Percentiles rank a stretch among this genome's conserved stretches.
These are phyloP conservation scores for Pichia rugopelliculosa DNA, from an alignment of 805 yeast species.

Conservation along the genomic window DNA sequence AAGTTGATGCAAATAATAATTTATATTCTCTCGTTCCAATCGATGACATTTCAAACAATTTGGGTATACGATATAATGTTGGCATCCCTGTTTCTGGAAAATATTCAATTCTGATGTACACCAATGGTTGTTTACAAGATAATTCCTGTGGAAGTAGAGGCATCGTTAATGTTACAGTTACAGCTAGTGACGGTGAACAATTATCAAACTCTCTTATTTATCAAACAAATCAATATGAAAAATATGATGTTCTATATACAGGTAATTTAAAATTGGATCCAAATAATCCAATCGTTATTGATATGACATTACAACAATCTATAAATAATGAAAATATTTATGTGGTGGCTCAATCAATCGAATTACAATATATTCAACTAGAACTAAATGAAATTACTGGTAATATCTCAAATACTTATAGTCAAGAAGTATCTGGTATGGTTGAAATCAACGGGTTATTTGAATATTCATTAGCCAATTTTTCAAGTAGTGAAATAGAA, in stretches of 20 bases:
- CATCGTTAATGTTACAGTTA: slow-evolving; percentile 66
- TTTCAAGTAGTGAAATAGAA: slow-evolving; percentile 26
- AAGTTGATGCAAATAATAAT: slow-evolving; percentile 14
- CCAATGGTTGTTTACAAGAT: slow-evolving; percentile 81
- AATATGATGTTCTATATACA: slow-evolving; percentile 68
- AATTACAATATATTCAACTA: slow-evolving; percentile 35
- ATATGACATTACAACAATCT: slow-evolving; percentile 32
- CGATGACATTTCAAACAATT: slow-evolving; percentile 22
- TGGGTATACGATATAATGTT: slow-evolving; percentile 52
- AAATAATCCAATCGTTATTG: slow-evolving; percentile 32
- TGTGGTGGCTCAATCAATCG: slow-evolving; percentile 60
- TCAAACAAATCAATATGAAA: slow-evolving; percentile 74
- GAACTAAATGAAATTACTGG: slow-evolving; percentile 8
- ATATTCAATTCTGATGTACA: slow-evolving; percentile 63
- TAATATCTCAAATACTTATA: neutral
- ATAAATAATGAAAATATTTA: slow-evolving; percentile 32
- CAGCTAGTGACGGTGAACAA: slow-evolving; percentile 37
- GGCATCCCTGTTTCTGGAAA: slow-evolving; percentile 66
- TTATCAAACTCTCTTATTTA: slow-evolving; percentile 44
- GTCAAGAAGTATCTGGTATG: neutral
- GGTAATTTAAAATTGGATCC: slow-evolving; percentile 56
- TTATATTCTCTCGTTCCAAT: slow-evolving; percentile 23
- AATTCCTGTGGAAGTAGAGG: slow-evolving; percentile 66
- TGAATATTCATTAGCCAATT: slow-evolving; percentile 71
- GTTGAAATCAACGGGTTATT: slow-evolving; percentile 60